Evolutionary conservation across 495 filamentous ascomycete species (phyloP).

Genomic region (Aspergillus bertholletiae): DNA sequence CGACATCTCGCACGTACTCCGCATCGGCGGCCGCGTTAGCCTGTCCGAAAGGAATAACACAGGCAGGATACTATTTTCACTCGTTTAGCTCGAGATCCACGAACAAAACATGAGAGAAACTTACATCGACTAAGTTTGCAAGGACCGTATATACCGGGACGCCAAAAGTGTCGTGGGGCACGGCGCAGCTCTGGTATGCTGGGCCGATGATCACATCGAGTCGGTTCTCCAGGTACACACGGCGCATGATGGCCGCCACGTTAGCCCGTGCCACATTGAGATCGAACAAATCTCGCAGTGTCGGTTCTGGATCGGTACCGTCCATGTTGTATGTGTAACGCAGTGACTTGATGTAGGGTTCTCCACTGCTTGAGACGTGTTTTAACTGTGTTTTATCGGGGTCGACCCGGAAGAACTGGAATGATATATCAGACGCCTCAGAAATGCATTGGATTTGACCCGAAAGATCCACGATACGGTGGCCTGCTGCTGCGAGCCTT

Average conservation of each 20-base stretch:
- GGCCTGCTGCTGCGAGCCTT: conserved; percentile 33
- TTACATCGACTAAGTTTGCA: conserved; percentile 51
- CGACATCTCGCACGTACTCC: conserved; percentile 15
- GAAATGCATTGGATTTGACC: conserved; percentile 14
- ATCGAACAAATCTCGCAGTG: conserved; percentile 21
- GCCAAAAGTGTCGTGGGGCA: conserved; percentile 46
- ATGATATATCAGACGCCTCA: conserved; percentile 18
- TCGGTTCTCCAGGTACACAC: conserved; percentile 20
- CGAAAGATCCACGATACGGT: conserved; percentile 40
- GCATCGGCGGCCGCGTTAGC: conserved; percentile 16
- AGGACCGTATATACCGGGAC: conserved; percentile 44
- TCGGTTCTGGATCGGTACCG: conserved; percentile 18
- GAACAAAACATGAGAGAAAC: too few relatives aligned
- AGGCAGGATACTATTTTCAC: conserved; percentile 37
- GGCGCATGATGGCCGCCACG: conserved; percentile 19
- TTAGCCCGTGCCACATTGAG: conserved; percentile 15
- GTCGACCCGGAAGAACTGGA: conserved; percentile 25
- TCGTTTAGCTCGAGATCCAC: too few relatives aligned
- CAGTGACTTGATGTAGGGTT: not conserved
- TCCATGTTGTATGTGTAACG: conserved; percentile 11
- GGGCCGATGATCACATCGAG: conserved; percentile 47
- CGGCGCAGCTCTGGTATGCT: conserved; percentile 44
- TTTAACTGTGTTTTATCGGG: conserved; percentile 11
- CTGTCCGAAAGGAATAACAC: conserved; percentile 30
- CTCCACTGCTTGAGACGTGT: conserved; percentile 7